Percentiles rank a stretch among this genome's conserved stretches.
phyloP scores from a whole-genome alignment of 2,329 filamentous ascomycete genomes.

The Trichoderma citrinoviride region DNA sequence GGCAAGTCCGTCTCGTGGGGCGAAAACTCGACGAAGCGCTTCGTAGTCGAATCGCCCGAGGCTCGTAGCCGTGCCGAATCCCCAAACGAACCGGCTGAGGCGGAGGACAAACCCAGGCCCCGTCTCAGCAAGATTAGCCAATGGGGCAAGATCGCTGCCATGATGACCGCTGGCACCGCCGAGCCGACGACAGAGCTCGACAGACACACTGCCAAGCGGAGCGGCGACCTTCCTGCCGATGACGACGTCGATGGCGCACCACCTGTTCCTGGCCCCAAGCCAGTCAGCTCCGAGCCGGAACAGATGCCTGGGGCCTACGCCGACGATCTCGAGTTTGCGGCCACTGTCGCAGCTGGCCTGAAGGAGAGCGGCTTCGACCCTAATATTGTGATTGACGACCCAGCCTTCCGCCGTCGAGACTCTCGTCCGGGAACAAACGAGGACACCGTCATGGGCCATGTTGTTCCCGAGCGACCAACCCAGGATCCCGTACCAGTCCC shows the following conservation, averaged over 20 bases:
- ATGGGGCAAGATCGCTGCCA: slow-evolving; percentile 54
- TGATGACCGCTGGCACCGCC: slow-evolving; percentile 43
- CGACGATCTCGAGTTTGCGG: slow-evolving; percentile 67
- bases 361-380: slow-evolving; percentile 69
- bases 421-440: slow-evolving; percentile 62
- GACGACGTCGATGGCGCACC: slow-evolving; percentile 39
- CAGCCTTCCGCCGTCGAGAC: slow-evolving; percentile 59
- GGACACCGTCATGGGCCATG: slow-evolving; percentile 31
- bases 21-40: slow-evolving; percentile 62
- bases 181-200: slow-evolving; percentile 38
- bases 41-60: slow-evolving; percentile 59
- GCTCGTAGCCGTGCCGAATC: slow-evolving; percentile 34
- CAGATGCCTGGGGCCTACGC: slow-evolving; percentile 65
- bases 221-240: slow-evolving; percentile 21
- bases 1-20: slow-evolving; percentile 64
- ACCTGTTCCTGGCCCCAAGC: slow-evolving; percentile 58
- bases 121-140: slow-evolving; percentile 42
- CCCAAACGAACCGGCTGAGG: slow-evolving; percentile 28
- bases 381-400: slow-evolving; percentile 66
- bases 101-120: slow-evolving; percentile 35
- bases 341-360: slow-evolving; percentile 65
- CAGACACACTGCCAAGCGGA: slow-evolving; percentile 21
- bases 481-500: not conserved
- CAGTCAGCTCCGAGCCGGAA: slow-evolving; percentile 44
- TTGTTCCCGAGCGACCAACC: not conserved